Percentiles rank a stretch among this genome's conserved stretches.
Conservation (phyloP, 169 alveolate genomes). For the Plasmodium vivax region DNA sequence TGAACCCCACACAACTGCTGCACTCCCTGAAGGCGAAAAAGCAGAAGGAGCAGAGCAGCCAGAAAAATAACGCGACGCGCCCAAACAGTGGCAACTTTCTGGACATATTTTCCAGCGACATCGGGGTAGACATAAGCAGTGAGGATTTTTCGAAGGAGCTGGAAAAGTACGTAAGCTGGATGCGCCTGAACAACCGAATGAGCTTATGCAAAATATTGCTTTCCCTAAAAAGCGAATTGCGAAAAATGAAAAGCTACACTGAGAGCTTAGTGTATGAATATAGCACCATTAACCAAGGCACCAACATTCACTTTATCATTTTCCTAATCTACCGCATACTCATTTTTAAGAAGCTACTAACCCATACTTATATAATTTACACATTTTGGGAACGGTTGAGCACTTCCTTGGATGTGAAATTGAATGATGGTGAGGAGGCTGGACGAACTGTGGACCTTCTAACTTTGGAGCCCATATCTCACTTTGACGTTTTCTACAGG, state of each 20-base stretch:
- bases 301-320: slow-evolving; percentile 51
- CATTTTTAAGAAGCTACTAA: slow-evolving; percentile 54
- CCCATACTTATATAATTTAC: slow-evolving; percentile 63
- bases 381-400: slow-evolving; percentile 53
- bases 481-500: slow-evolving; percentile 34
- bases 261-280: slow-evolving; percentile 33
- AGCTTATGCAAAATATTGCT: slow-evolving; percentile 35
- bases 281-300: slow-evolving; percentile 44
- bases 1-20: slow-evolving; percentile 43
- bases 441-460: not conserved
- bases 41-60: not conserved
- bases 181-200: slow-evolving; percentile 69
- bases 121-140: slow-evolving; percentile 34
- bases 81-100: slow-evolving; percentile 8
- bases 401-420: slow-evolving; percentile 27
- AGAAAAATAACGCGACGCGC: not conserved
- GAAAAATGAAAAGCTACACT: slow-evolving; percentile 48
- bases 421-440: not conserved
- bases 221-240: slow-evolving; percentile 16
- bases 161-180: slow-evolving; percentile 75
- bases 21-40: slow-evolving; percentile 3
- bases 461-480: slow-evolving; percentile 19
- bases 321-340: slow-evolving; percentile 62
- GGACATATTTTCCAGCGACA: slow-evolving; percentile 44
- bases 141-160: slow-evolving; percentile 10